A percentile compares a stretch with the other conserved stretches of the same genome.
Conservation (phyloP, 2,329 filamentous ascomycete species). For the Tolypocladium nubicola region DNA sequence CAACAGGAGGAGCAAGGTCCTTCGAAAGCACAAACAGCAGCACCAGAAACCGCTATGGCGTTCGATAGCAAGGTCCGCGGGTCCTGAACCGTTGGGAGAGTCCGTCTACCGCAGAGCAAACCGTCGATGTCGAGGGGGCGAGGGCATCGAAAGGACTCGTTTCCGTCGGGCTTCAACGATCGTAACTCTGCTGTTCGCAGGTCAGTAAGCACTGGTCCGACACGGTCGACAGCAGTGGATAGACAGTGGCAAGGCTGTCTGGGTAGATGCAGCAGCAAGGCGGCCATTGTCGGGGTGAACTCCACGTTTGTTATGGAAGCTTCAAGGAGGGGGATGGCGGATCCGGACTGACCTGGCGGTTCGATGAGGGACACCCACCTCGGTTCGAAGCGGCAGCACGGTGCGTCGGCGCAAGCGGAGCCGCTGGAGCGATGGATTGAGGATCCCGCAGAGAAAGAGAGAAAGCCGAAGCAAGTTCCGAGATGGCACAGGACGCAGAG, state of each 20-base stretch:
- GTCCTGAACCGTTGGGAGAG: background rate
- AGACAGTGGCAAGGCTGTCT: background rate
- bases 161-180: conserved; percentile 15
- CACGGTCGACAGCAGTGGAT: background rate
- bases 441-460: background rate
- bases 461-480: background rate
- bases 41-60: background rate
- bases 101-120: background rate
- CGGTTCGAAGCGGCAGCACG: background rate
- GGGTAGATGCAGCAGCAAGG: background rate
- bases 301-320: background rate
- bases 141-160: conserved; percentile 7
- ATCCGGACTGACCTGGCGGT: background rate
- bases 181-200: background rate
- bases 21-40: background rate
- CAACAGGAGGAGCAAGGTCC: background rate
- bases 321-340: background rate
- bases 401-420: background rate
- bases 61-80: background rate
- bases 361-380: background rate
- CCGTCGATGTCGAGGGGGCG: conserved; percentile 1
- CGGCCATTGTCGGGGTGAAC: background rate
- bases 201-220: background rate
- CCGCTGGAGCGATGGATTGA: background rate
- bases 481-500: background rate